Evolutionary conservation across 2,329 filamentous ascomycete species (phyloP), one percentile per base, ranked within the genome.

Genomic region (Arthroderma sp.): DNA sequence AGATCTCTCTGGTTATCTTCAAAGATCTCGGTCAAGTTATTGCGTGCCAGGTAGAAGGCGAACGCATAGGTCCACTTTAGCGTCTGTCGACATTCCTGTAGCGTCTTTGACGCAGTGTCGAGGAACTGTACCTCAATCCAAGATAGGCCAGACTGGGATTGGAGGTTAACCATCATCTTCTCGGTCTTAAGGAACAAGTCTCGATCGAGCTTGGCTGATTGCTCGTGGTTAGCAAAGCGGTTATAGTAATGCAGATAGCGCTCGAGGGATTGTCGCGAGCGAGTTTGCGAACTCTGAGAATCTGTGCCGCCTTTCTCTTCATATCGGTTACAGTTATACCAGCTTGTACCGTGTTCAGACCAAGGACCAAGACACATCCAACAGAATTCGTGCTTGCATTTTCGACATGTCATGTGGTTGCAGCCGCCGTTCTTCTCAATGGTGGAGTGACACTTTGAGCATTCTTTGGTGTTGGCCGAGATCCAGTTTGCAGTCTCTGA

Each of bases 311-410:
- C 95, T 79, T 93, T 96, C 75, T 97, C 93, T 68, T 98, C 93
- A 66, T 86, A 98, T 7, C 93, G 81, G 69, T 95, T 98, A 79
- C 93, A 98, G 72, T 95, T 98, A 77, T 98, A 98, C 93, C 93
- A 98, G 73, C 89, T 95, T 2, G 91, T 98, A 61, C 93, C 93
- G 70, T 98, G 93, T 73, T 98, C 93, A 0, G 90, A 94, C 93
- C 93, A 98, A 0, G 95, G 77, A 0, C 93, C 93, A 93, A 98
- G 98, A 68, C 93, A 98, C 87, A 98, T 97, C 93, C 93, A 98
- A 75, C 93, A 98, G 68, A 98, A 96, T 68, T 96, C 91, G 68
- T 96, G 85, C 67, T 90, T 89, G 76, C 91, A 96, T 72, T 96
- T 96, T 58, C 91, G 80, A 70, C 91, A 96, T 0, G 91, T 96